Conservation (phyloP, 1,284 basidiomycete genomes). For the Marasmius oreades region DNA sequence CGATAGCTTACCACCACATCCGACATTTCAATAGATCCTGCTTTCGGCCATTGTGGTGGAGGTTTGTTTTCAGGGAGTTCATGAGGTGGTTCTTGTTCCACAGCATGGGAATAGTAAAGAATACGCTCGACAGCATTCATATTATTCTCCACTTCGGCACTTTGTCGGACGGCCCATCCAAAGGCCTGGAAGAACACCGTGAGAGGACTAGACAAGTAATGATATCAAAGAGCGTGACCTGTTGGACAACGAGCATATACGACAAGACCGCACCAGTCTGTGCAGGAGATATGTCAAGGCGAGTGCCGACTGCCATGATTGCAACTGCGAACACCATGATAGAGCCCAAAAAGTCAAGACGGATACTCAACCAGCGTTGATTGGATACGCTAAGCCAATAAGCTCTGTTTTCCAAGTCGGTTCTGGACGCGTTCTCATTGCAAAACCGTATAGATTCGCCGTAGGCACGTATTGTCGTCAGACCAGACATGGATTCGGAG, state of each 20-base stretch:
- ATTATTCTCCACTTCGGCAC: slow-evolving; percentile 69
- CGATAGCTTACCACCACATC: slow-evolving; percentile 57
- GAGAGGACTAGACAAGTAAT: not conserved
- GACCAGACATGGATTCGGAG: slow-evolving; percentile 82
- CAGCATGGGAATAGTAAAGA: slow-evolving; percentile 54
- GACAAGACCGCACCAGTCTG: slow-evolving; percentile 73
- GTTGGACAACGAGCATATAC: slow-evolving; percentile 74
- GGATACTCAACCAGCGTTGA: slow-evolving; percentile 86
- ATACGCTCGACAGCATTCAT: slow-evolving; percentile 74
- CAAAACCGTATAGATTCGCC: slow-evolving; percentile 69
- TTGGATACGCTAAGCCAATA: slow-evolving; percentile 85
- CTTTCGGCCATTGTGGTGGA: slow-evolving; percentile 44
- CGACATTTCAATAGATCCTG: slow-evolving; percentile 50
- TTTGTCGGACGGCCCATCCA: slow-evolving; percentile 65
- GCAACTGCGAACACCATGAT: slow-evolving; percentile 79
- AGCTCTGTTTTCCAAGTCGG: slow-evolving; percentile 88
- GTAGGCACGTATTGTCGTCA: slow-evolving; percentile 85
- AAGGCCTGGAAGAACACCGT: slow-evolving; percentile 36
- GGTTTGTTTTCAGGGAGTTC: slow-evolving; percentile 52
- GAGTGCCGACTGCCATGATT: slow-evolving; percentile 72
- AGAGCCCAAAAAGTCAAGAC: slow-evolving; percentile 82
- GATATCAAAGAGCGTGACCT: slow-evolving; percentile 29
- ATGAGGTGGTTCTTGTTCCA: slow-evolving; percentile 63
- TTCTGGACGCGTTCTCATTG: slow-evolving; percentile 66
- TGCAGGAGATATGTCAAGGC: slow-evolving; percentile 73